A percentile compares a stretch with the other conserved stretches of the same genome.
These are phyloP conservation scores for Tulasnella calospora DNA, from an alignment of 768 basidiomycete species.

Conservation along the genomic window DNA sequence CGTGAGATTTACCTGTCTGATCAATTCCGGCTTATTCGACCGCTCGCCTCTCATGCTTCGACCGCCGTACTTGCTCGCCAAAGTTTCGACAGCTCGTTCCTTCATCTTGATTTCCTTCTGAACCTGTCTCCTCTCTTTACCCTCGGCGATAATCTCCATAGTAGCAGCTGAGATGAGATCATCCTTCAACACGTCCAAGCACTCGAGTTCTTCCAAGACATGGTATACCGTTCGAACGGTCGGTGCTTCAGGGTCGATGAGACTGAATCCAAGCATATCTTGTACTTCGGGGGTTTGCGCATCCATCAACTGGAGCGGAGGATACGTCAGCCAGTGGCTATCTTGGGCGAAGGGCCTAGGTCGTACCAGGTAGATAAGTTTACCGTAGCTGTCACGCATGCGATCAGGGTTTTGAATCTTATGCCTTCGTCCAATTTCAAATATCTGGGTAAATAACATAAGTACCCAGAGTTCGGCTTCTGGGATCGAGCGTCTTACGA, in stretches of 20 bases:
- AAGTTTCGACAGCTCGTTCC: conserved; percentile 75
- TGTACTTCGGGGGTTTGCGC: conserved; percentile 79
- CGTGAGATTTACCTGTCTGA: conserved; percentile 17
- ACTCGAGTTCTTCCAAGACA: conserved; percentile 60
- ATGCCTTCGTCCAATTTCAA: conserved; percentile 57
- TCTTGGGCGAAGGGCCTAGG: background rate
- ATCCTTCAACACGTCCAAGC: conserved; percentile 65
- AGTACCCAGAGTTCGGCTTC: background rate
- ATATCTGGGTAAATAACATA: conserved; percentile 38
- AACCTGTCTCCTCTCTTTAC: conserved; percentile 65
- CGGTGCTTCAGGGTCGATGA: conserved; percentile 50
- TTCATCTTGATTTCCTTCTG: conserved; percentile 80
- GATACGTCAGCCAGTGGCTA: background rate
- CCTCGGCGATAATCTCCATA: conserved; percentile 73
- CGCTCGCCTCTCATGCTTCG: conserved; percentile 47
- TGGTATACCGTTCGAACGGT: conserved; percentile 65
- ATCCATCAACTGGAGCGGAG: conserved; percentile 47
- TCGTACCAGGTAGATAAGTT: conserved; percentile 41
- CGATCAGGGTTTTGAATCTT: conserved; percentile 86
- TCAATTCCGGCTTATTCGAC: conserved; percentile 12
- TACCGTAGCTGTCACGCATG: conserved; percentile 85
- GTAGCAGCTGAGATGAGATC: conserved; percentile 71
- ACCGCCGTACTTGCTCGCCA: conserved; percentile 61
- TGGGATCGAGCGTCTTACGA: background rate
- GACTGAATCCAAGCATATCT: conserved; percentile 73